A percentile compares a stretch with the other conserved stretches of the same genome.
Evolutionary conservation across 192 early-diverging fungal species (phyloP).

Genomic region (Gaertneriomyces semiglobifer): DNA sequence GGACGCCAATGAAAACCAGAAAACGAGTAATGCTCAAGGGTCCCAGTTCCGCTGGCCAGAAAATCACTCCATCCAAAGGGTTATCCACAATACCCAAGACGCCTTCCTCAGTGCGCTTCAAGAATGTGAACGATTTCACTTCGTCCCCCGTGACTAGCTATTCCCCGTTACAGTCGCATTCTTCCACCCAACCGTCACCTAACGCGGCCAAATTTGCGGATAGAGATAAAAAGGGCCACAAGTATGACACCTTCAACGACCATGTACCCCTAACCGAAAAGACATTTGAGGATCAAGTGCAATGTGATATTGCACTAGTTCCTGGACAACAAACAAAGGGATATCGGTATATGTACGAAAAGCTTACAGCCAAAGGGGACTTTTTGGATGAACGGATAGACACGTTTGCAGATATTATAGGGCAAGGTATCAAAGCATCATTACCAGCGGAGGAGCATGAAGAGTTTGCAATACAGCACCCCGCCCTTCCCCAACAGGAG

Average conservation of each 20-base stretch:
- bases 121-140: constrained; percentile 1
- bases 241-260: constrained; percentile 55
- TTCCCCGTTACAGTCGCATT: neutral
- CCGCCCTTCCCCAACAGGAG: constrained; percentile 44
- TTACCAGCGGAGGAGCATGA: constrained; percentile 17
- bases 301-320: constrained; percentile 34
- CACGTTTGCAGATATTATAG: constrained; percentile 46
- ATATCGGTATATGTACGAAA: constrained; percentile 81
- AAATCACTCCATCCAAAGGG: neutral
- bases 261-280: constrained; percentile 40
- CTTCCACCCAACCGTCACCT: constrained; percentile 10
- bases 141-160: constrained; percentile 5
- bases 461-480: constrained; percentile 14
- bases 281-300: constrained; percentile 1
- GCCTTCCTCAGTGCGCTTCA: constrained; percentile 10
- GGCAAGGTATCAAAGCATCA: constrained; percentile 21
- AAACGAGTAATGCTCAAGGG: constrained; percentile 18
- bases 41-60: neutral
- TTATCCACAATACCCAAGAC: constrained; percentile 19
- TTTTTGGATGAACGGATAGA: constrained; percentile 57
- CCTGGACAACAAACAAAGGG: constrained; percentile 48
- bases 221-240: constrained; percentile 43
- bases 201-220: constrained; percentile 38
- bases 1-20: constrained; percentile 8
- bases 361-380: constrained; percentile 62